Base-by-base conservation (phyloP, 768 basidiomycete genomes). In the Suillus subluteus region DNA sequence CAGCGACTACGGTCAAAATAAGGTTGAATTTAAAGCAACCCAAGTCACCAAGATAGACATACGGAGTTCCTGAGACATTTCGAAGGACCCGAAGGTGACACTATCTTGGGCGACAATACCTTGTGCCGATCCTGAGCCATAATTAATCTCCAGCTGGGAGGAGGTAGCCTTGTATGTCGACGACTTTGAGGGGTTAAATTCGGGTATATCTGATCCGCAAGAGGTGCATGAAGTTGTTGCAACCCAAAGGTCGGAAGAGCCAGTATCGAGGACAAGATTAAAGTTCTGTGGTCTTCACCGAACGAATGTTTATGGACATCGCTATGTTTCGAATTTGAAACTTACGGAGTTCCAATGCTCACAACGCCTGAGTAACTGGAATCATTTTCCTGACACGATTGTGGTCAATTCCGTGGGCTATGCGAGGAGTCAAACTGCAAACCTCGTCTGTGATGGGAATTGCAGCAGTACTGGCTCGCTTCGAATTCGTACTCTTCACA, bases 181-280 rank as follows among this genome's bases (percentile, higher is more conserved):
- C 0, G 89, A 90, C 40, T 72, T 67, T 3, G 79, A 37, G 0
- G 81, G 40, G 63, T 87, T 72, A 70, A 86, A 91, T 50, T 81
- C 40, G 0, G 87, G 85, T 0, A 83, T 79, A 23, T 63, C 64
- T 0, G 63, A 5, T 15, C 68, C 65, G 69, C 90, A 92, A 62
- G 67, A 69, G 13, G 7, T 35, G 72, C 87, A 95, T 35, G 72
- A 58, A 0, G 78, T 75, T 21, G 83, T 82, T 1, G 90, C 88
- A 7, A 99, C 84, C 96, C 96, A 99, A 4, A 98, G 81, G 77
- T 98, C 97, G 26, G 88, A 88, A 0, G 91, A 94, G 3, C 95
- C 95, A 0, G 97, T 98, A 77, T 98, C 97, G 43, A 98, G 86
- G 64, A 97, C 88, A 65, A 98, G 82, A 64, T 88, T 82, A 73